Conservation (phyloP, 805 yeast genomes). For the Starmerella asiatica region DNA sequence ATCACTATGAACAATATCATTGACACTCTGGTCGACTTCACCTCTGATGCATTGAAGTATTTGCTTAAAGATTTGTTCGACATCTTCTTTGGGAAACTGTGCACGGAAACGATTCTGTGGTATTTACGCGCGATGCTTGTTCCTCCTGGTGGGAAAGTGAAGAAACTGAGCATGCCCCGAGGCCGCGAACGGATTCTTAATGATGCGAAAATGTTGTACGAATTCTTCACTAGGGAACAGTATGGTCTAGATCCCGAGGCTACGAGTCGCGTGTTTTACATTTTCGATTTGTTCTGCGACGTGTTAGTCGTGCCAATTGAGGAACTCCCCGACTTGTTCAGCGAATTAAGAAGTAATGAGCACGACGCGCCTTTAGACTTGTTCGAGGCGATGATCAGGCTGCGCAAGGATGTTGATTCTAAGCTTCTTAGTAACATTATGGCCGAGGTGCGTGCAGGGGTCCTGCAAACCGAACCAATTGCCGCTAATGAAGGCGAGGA, state of each 20-base stretch:
- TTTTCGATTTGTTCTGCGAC: slow-evolving; percentile 51
- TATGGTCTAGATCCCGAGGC: slow-evolving; percentile 24
- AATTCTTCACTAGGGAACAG: slow-evolving; percentile 36
- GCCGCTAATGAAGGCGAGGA: slow-evolving; percentile 14
- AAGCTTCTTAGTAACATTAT: slow-evolving; percentile 25
- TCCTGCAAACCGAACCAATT: slow-evolving; percentile 17
- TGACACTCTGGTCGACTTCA: slow-evolving; percentile 64
- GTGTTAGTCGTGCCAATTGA: slow-evolving; percentile 36
- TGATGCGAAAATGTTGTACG: slow-evolving; percentile 47
- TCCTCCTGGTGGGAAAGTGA: slow-evolving; percentile 28
- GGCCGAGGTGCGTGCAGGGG: slow-evolving; percentile 22
- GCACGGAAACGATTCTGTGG: slow-evolving; percentile 38
- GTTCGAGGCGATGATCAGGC: slow-evolving; percentile 46
- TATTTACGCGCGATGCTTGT: slow-evolving; percentile 37
- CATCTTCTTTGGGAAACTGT: slow-evolving; percentile 38
- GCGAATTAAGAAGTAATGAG: slow-evolving; percentile 46
- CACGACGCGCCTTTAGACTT: slow-evolving; percentile 68
- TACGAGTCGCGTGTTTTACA: slow-evolving; percentile 38
- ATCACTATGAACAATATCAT: slow-evolving; percentile 46
- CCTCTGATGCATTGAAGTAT: slow-evolving; percentile 45
- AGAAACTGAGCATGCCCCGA: slow-evolving; percentile 28
- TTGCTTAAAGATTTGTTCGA: slow-evolving; percentile 43
- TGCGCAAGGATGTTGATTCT: slow-evolving; percentile 29
- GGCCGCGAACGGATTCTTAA: slow-evolving; percentile 40
- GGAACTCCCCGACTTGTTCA: slow-evolving; percentile 45